Conservation (phyloP, 2,329 filamentous ascomycete species). For the Arachnomyces sp. region DNA sequence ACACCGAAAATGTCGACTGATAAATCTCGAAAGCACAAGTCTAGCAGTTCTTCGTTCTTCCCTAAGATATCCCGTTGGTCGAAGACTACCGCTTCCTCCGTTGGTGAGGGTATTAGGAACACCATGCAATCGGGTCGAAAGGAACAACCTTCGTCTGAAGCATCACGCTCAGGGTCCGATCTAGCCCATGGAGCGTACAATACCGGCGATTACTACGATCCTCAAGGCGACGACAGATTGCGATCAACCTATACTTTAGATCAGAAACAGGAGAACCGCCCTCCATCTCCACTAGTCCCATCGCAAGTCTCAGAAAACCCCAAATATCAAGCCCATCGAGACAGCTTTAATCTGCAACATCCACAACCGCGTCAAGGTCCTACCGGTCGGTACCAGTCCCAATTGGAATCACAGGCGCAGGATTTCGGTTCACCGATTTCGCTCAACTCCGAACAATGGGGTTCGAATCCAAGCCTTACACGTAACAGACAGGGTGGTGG, state of each 20-base stretch:
- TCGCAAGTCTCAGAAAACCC: conserved; percentile 51
- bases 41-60: conserved; percentile 70
- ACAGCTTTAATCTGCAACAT: conserved; percentile 57
- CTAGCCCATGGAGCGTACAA: conserved; percentile 56
- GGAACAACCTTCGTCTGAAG: conserved; percentile 54
- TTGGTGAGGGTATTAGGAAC: conserved; percentile 67
- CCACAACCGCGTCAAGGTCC: conserved; percentile 57
- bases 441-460: conserved; percentile 39
- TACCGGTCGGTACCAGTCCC: conserved; percentile 54
- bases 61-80: conserved; percentile 97
- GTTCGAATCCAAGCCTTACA: conserved; percentile 35
- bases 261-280: conserved; percentile 36
- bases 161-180: conserved; percentile 73
- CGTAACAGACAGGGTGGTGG: conserved; percentile 29
- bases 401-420: conserved; percentile 55
- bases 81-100: conserved; percentile 85
- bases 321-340: conserved; percentile 58
- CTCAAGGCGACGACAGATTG: conserved; percentile 38
- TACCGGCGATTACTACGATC: conserved; percentile 37
- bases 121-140: conserved; percentile 46
- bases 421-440: conserved; percentile 39
- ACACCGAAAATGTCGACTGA: conserved; percentile 60
- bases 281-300: conserved; percentile 56
- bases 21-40: conserved; percentile 82
- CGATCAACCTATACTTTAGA: conserved; percentile 38